A percentile compares a stretch with the other conserved stretches of the same genome.
Conservation (phyloP, 345 rosid species). For the Aquilaria sinensis region DNA sequence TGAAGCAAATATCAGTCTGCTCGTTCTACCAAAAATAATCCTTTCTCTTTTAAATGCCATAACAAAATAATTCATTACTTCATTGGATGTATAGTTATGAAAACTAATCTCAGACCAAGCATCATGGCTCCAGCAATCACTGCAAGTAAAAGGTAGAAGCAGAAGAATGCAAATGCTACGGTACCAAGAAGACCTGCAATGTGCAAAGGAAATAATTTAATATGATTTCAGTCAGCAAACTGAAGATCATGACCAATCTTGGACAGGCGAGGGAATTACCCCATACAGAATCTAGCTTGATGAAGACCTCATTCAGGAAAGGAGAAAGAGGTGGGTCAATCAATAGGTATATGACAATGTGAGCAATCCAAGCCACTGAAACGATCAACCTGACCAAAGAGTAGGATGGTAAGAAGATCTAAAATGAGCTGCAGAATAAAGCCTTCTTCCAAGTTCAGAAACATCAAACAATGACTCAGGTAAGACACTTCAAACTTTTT, state of each 20-base stretch:
- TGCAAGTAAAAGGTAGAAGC: conserved; percentile 90
- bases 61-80: conserved; percentile 45
- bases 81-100: conserved; percentile 94
- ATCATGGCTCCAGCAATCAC: conserved; percentile 98
- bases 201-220: conserved; percentile 9
- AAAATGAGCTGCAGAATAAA: background rate
- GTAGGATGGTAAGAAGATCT: background rate
- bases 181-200: conserved; percentile 91
- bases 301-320: conserved; percentile 90
- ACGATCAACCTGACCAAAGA: conserved; percentile 60
- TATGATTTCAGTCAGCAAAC: conserved; percentile 9
- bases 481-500: too few relatives aligned
- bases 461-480: background rate
- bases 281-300: conserved; percentile 94
- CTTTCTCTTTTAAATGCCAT: conserved; percentile 8
- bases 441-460: background rate
- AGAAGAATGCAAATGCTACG: conserved; percentile 91
- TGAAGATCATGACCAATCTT: background rate
- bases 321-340: conserved; percentile 86
- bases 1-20: conserved; percentile 11
- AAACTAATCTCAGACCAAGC: conserved; percentile 88
- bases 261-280: conserved; percentile 41
- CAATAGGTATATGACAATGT: conserved; percentile 78
- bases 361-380: conserved; percentile 96
- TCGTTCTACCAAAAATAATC: conserved; percentile 10